Percentiles rank a stretch among this genome's conserved stretches.
These are phyloP conservation scores for Brettanomyces bruxellensis DNA, from an alignment of 805 yeast species.

Conservation along the genomic window DNA sequence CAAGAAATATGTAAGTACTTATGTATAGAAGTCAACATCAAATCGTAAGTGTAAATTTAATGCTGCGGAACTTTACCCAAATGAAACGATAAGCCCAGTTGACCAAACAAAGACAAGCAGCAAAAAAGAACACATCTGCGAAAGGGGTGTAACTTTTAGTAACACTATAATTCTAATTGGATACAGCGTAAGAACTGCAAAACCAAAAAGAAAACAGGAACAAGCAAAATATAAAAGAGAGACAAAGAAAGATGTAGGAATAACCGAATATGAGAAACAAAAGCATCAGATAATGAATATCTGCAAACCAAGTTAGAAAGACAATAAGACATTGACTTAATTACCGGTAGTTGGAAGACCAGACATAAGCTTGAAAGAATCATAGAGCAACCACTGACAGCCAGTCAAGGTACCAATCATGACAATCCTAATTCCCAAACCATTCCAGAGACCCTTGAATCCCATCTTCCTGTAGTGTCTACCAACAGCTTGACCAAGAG, in stretches of 20 bases:
- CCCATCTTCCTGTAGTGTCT: conserved; percentile 82
- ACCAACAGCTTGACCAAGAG: conserved; percentile 53
- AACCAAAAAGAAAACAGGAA: too few species aligned
- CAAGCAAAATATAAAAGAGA: too few species aligned
- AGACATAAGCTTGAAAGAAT: conserved; percentile 87
- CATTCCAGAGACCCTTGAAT: conserved; percentile 89
- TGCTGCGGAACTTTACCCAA: too few species aligned
- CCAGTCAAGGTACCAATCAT: conserved; percentile 98
- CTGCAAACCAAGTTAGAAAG: not conserved
- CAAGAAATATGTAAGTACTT: conserved; percentile 1
- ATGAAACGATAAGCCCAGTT: too few species aligned
- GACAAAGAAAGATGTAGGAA: too few species aligned
- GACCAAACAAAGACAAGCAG: too few species aligned
- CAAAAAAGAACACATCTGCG: not conserved
- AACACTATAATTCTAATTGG: too few species aligned
- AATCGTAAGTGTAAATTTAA: not conserved
- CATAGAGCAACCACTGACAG: conserved; percentile 94
- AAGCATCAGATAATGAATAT: too few species aligned
- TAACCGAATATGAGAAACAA: too few species aligned
- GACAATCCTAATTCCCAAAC: conserved; percentile 85
- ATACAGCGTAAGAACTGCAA: too few species aligned
- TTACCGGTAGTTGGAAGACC: conserved; percentile 92
- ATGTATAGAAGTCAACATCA: not conserved
- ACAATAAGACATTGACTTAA: conserved; percentile 3
- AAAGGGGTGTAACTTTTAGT: too few species aligned